Base-by-base conservation (phyloP, 768 basidiomycete species). In the Gloeophyllum trabeum region DNA sequence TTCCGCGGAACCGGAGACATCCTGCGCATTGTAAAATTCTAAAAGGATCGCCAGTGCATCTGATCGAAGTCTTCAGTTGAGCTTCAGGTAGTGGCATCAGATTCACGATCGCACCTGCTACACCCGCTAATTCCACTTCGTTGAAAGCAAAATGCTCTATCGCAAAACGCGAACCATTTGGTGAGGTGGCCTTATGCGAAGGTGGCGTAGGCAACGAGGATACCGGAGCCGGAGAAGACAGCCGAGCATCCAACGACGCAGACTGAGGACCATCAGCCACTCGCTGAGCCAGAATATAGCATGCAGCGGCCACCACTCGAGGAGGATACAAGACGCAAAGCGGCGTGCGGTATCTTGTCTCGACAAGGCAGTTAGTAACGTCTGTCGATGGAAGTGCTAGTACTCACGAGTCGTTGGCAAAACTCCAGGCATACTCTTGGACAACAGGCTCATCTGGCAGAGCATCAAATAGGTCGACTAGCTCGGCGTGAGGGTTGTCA, bases 341-440 rank as follows among this genome's bases (percentile, higher is more conserved):
- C 3, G 86, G 84, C 3, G 82, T 89, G 48, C 89, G 73, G 59
- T 80, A 86, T 41, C 88, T 89, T 53, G 35, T 16, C 10, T 37
- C 43, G 18, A 48, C 28, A 42, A 38, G 30, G 41, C 13, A 35
- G 32, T 14, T 21, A 48, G 26, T 22, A 32, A 43, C 24, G 19
- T 41, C 40, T 18, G 4, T 20, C 35, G 24, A 21, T 22, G 38
- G 30, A 32, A 20, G 43, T 21, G 39, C 24, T 30, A 12, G 32
- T 25, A 71, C 70, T 60, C 45, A 90, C 88, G 88, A 87, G 64
- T 91, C 88, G 60, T 88, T 84, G 12, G 86, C 81, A 40, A 91
- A 66, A 47, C 83, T 85, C 89, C 87, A 91, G 10, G 85, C 78
- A 53, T 75, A 80, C 53, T 88, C 86, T 57, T 83, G 76, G 25